Percentiles rank a stretch among this genome's conserved stretches.
Conservation (phyloP, 148 eudicot species). For the Vaccinium macrocarpon region DNA sequence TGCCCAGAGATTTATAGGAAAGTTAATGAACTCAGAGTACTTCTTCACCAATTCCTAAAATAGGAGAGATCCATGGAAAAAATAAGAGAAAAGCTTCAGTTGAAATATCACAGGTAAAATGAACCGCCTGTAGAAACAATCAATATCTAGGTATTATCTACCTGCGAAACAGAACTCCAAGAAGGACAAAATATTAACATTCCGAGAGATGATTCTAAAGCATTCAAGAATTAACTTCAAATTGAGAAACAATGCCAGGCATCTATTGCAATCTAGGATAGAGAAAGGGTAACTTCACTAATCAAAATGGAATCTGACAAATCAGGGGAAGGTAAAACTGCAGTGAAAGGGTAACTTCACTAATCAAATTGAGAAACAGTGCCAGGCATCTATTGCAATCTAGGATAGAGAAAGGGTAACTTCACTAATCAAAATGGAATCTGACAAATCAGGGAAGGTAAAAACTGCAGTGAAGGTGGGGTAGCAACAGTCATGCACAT, state of each 20-base stretch:
- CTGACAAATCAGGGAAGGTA: neutral
- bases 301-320: neutral
- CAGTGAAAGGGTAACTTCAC: no score
- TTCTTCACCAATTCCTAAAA: constrained; percentile 86
- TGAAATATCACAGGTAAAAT: no score
- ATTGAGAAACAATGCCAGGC: neutral
- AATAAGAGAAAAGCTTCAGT: neutral
- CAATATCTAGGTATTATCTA: neutral
- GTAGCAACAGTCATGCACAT: neutral
- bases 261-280: neutral
- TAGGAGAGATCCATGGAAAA: constrained; percentile 1
- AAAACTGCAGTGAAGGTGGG: neutral
- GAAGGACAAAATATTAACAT: neutral
- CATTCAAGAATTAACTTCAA: neutral
- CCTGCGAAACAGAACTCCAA: neutral
- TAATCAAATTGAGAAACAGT: neutral
- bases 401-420: no score
- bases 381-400: neutral
- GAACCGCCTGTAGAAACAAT: neutral
- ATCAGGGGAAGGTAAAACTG: neutral
- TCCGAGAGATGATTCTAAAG: neutral
- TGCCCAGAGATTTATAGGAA: constrained; percentile 92
- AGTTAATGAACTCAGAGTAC: constrained; percentile 93
- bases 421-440: neutral
- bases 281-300: no score